Base-by-base conservation (phyloP, 768 basidiomycete genomes). In the Gymnopilus dilepis region DNA sequence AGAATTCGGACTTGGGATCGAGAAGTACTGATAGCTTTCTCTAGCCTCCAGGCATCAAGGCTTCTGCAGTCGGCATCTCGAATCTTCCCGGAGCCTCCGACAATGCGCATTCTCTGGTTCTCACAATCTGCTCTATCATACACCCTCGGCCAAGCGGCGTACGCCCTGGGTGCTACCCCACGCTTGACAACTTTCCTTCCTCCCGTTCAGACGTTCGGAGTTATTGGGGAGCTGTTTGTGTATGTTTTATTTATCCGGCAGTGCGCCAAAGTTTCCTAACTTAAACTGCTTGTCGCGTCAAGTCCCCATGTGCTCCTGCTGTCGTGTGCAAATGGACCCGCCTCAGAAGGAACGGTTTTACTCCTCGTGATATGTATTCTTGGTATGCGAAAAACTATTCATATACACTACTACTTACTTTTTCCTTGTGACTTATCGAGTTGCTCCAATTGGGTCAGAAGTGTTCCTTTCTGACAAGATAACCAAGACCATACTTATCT, bases 221-320 rank as follows among this genome's bases (percentile, higher is more conserved):
- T 34, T 61, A 43, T 52, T 42, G n/a, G 12, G n/a, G 26, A 31
- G 34, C 40, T 60, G 50, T 61, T 65, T 54, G 15, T 15, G 17
- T 17, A 28, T 53, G 60, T 59, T 65, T 59, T 42, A 54, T n/a
- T 42, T 41, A 26, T 58, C 31, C 42, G 42, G 33, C 26, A 34
- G 43, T 42, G 45, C 33, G 42, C 55, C 41, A 43, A 54, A 54
- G 52, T 48, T 59, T 51, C 40, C 45, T 51, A 37, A 56, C 50
- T 65, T 56, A 65, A 61, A 42, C 65, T 40, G 30, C 12, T 52
- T 56, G 37, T 56, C 47, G 50, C 55, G 40, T 21, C 38, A 56
- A 56, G 38, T 17, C 24, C 41, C 66, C 69, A 70, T 70, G 66
- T 70, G 69, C 62, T 64, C 56, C 52, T 59, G 59, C 31, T 45